Evolutionary conservation across 2,329 filamentous ascomycete genomes (phyloP).

Genomic region (Aspergillus caelatus): DNA sequence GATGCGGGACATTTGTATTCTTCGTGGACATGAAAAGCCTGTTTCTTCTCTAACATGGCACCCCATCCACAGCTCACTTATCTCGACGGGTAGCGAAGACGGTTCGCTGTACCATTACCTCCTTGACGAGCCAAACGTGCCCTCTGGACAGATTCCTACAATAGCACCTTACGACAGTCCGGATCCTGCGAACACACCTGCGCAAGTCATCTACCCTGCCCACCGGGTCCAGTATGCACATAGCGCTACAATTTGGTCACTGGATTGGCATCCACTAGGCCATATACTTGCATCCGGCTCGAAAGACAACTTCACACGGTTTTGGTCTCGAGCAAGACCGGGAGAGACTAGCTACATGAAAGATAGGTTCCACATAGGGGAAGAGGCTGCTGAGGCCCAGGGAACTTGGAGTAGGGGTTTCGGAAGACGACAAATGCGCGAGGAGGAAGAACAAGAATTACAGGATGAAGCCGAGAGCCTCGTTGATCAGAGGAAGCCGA

Average conservation of each 20-base stretch:
- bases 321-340: constrained; percentile 90
- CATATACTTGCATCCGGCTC: constrained; percentile 95
- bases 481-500: constrained; percentile 84
- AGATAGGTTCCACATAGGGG: constrained; percentile 93
- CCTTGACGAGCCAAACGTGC: constrained; percentile 91
- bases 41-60: constrained; percentile 93
- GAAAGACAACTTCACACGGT: constrained; percentile 94
- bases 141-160: constrained; percentile 69
- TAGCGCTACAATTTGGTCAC: constrained; percentile 93
- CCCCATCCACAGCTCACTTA: constrained; percentile 82
- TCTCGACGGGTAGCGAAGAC: constrained; percentile 88
- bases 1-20: constrained; percentile 95
- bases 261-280: constrained; percentile 96
- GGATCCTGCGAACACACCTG: constrained; percentile 76
- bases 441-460: constrained; percentile 90
- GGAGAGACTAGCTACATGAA: constrained; percentile 84
- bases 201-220: constrained; percentile 89
- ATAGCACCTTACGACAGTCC: constrained; percentile 82
- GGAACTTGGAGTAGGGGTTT: constrained; percentile 90
- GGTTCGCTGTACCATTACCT: constrained; percentile 91
- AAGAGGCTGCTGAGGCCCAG: constrained; percentile 87
- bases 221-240: constrained; percentile 87
- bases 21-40: constrained; percentile 95
- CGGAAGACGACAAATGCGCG: constrained; percentile 75
- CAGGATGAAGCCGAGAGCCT: constrained; percentile 93